A percentile compares a stretch with the other conserved stretches of the same genome.
These are phyloP conservation scores for Aspergillus carbonarius DNA, from an alignment of 2,329 filamentous ascomycete species.

Conservation along the genomic window DNA sequence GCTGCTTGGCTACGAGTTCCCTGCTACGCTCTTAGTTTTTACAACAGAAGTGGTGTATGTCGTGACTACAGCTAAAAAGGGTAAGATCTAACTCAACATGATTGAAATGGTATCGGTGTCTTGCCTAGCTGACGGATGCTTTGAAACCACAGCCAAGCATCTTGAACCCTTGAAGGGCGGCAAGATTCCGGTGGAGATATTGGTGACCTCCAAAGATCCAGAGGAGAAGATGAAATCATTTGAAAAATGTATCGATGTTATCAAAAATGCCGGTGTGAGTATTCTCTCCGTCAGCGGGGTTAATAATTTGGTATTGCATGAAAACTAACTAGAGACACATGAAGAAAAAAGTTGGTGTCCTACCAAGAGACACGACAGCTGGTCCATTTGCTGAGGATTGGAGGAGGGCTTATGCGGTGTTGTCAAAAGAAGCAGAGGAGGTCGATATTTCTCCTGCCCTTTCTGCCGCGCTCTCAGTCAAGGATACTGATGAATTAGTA, in stretches of 20 bases:
- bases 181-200: constrained; percentile 86
- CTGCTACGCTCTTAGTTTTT: constrained; percentile 89
- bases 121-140: not conserved
- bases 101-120: not conserved
- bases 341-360: constrained; percentile 83
- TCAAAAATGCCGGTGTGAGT: constrained; percentile 82
- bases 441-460: constrained; percentile 81
- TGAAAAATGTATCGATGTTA: constrained; percentile 75
- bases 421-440: constrained; percentile 82
- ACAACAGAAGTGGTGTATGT: constrained; percentile 86
- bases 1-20: constrained; percentile 98
- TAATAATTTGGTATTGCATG: not conserved
- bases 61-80: constrained; percentile 96
- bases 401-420: constrained; percentile 77
- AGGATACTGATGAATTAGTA: constrained; percentile 88
- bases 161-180: constrained; percentile 88
- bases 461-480: constrained; percentile 84
- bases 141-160: constrained; percentile 70
- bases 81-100: constrained; percentile 47
- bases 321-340: not conserved
- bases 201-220: constrained; percentile 87
- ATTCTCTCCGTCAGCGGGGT: not conserved
- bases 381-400: constrained; percentile 96
- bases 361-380: constrained; percentile 78
- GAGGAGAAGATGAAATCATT: constrained; percentile 91